Conservation (phyloP, 805 yeast species). For the Cyberlindnera japonica region DNA sequence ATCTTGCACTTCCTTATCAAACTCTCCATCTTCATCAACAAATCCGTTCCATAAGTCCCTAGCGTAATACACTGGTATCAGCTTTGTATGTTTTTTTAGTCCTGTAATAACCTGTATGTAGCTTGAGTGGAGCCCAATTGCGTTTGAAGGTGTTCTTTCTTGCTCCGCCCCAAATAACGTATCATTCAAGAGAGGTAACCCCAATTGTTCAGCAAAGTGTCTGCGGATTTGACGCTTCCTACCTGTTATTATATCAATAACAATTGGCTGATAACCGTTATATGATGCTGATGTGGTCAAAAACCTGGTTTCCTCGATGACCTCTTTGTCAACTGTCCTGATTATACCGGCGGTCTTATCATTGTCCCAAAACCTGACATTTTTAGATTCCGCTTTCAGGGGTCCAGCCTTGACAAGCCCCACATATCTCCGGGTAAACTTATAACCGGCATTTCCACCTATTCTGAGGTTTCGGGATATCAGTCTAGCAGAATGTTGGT, state of each 20-base stretch:
- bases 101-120: slow-evolving; percentile 33
- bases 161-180: slow-evolving; percentile 23
- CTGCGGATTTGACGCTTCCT: slow-evolving; percentile 38
- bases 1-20: slow-evolving; percentile 20
- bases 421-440: slow-evolving; percentile 34
- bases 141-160: slow-evolving; percentile 1
- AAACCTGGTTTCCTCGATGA: slow-evolving; percentile 15
- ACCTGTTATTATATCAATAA: slow-evolving; percentile 36
- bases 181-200: slow-evolving; percentile 32
- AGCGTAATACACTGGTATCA: slow-evolving; percentile 18
- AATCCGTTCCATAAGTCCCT: slow-evolving; percentile 28
- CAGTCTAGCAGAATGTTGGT: slow-evolving; percentile 29
- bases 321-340: slow-evolving; percentile 4
- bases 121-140: slow-evolving; percentile 38
- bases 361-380: neutral
- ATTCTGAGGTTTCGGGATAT: slow-evolving; percentile 31
- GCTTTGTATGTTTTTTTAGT: neutral
- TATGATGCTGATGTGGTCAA: slow-evolving; percentile 5
- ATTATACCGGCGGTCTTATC: slow-evolving; percentile 1
- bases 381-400: neutral
- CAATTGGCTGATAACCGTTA: slow-evolving; percentile 22
- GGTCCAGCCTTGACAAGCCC: slow-evolving; percentile 20
- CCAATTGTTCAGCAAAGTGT: slow-evolving; percentile 26
- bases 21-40: slow-evolving; percentile 26
- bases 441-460: slow-evolving; percentile 36